Percentiles rank a stretch among this genome's conserved stretches.
Conservation (phyloP, 2,329 filamentous ascomycete genomes). For the Blastomyces gilchristii region DNA sequence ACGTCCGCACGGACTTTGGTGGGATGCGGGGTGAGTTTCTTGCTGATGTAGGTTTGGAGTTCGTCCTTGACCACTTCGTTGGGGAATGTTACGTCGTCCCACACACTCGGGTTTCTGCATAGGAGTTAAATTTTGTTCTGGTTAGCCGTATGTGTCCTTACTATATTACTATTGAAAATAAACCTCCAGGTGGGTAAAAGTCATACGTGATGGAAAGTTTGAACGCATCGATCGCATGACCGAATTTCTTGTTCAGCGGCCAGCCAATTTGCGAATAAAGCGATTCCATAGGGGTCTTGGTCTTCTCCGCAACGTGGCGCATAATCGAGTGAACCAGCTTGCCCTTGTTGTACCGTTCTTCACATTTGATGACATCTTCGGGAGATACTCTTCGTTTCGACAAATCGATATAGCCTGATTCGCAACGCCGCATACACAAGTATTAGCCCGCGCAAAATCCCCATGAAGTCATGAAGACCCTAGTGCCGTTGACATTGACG, state of each 20-base stretch:
- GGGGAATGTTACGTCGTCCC: constrained; percentile 85
- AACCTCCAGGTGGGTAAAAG: neutral
- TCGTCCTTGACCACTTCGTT: constrained; percentile 78
- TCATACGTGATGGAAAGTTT: constrained; percentile 91
- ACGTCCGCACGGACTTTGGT: constrained; percentile 98
- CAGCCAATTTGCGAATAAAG: constrained; percentile 92
- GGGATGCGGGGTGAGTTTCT: constrained; percentile 93
- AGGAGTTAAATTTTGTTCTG: neutral
- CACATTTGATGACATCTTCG: constrained; percentile 96
- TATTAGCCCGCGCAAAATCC: neutral
- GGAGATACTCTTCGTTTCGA: constrained; percentile 96
- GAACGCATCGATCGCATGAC: constrained; percentile 94
- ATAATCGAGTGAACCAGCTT: constrained; percentile 99
- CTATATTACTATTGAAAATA: neutral
- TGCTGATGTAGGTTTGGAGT: constrained; percentile 89
- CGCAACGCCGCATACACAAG: neutral
- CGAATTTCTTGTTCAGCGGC: constrained; percentile 96
- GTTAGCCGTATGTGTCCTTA: neutral
- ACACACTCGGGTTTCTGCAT: constrained; percentile 78
- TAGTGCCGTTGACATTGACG: constrained; percentile 16
- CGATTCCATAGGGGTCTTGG: constrained; percentile 81
- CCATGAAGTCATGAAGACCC: neutral
- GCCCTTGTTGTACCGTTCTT: constrained; percentile 99
- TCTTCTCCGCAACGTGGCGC: constrained; percentile 97
- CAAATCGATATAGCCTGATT: constrained; percentile 82